Conservation (phyloP, 139 green algal genomes). For the Tetraselmis striata region DNA sequence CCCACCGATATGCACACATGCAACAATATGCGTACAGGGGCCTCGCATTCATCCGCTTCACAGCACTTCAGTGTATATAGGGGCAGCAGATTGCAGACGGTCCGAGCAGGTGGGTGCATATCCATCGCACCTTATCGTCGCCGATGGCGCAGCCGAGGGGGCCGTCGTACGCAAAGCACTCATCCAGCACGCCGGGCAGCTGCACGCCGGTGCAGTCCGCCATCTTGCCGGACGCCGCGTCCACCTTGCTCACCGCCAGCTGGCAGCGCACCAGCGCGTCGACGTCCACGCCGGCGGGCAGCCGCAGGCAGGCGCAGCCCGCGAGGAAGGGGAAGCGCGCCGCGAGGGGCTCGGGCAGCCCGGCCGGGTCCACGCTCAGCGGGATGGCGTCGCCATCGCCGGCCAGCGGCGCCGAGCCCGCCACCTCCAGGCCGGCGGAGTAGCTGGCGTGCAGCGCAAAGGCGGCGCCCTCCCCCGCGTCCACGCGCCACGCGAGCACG, state of each 20-base stretch:
- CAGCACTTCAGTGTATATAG: too few relatives aligned
- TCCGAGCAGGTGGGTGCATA: not conserved
- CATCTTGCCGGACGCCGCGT: slow-evolving; percentile 16
- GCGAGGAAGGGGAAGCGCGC: not conserved
- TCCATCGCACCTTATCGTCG: not conserved
- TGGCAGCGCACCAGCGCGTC: slow-evolving; percentile 33
- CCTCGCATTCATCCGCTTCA: too few relatives aligned
- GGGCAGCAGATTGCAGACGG: too few relatives aligned
- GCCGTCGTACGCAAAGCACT: slow-evolving; percentile 57
- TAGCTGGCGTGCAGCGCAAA: not conserved
- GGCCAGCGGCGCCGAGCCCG: slow-evolving; percentile 24
- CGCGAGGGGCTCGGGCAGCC: not conserved
- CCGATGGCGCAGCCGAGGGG: slow-evolving; percentile 46
- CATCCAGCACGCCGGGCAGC: slow-evolving; percentile 67
- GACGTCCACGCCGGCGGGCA: slow-evolving; percentile 6
- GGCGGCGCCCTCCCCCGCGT: not conserved
- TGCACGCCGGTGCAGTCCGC: slow-evolving; percentile 43
- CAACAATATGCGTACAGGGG: too few relatives aligned
- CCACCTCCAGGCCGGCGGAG: slow-evolving; percentile 10
- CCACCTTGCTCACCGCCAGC: slow-evolving; percentile 29
- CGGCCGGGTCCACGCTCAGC: not conserved
- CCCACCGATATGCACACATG: too few relatives aligned
- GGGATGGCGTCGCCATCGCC: not conserved
- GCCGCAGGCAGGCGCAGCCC: not conserved
- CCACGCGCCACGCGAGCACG: slow-evolving; percentile 39